Percentiles rank a stretch among this genome's conserved stretches.
phyloP scores from a whole-genome alignment of 2,329 filamentous ascomycete genomes.

The Cladophialophora immunda region DNA sequence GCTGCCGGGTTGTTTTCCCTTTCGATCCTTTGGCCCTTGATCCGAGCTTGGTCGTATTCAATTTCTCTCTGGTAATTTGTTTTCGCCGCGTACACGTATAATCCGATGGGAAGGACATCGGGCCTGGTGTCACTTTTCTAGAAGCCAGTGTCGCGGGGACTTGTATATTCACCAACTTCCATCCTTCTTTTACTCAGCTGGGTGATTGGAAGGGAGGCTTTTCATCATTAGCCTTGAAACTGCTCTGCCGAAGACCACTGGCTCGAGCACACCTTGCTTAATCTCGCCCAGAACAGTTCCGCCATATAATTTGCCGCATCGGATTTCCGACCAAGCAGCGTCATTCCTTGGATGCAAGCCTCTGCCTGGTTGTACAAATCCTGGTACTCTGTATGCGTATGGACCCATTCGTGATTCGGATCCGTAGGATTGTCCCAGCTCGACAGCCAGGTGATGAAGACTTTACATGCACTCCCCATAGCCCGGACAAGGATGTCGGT shows the following conservation, averaged over 20 bases:
- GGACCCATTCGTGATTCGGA: slow-evolving; percentile 22
- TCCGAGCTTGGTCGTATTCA: background rate
- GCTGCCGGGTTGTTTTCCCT: background rate
- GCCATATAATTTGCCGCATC: slow-evolving; percentile 33
- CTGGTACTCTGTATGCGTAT: slow-evolving; percentile 20
- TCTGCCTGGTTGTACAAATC: slow-evolving; percentile 28
- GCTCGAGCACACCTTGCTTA: slow-evolving; percentile 16
- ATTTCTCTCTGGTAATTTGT: background rate
- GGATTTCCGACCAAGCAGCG: slow-evolving; percentile 33
- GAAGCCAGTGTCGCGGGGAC: background rate
- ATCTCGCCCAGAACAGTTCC: slow-evolving; percentile 25
- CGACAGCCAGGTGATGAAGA: slow-evolving; percentile 32
- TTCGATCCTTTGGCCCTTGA: background rate
- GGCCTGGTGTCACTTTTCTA: background rate
- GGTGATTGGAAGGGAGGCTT: background rate
- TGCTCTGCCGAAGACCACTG: background rate
- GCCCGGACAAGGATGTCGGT: slow-evolving; percentile 54
- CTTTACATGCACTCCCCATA: slow-evolving; percentile 32
- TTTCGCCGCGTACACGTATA: background rate
- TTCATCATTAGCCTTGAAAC: background rate
- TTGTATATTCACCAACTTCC: background rate
- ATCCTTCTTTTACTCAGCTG: background rate
- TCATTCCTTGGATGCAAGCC: slow-evolving; percentile 33
- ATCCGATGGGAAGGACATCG: background rate
- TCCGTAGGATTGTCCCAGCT: slow-evolving; percentile 23